Evolutionary conservation across 164 flowering plant species (phyloP).

Genomic region (Piper betle): DNA sequence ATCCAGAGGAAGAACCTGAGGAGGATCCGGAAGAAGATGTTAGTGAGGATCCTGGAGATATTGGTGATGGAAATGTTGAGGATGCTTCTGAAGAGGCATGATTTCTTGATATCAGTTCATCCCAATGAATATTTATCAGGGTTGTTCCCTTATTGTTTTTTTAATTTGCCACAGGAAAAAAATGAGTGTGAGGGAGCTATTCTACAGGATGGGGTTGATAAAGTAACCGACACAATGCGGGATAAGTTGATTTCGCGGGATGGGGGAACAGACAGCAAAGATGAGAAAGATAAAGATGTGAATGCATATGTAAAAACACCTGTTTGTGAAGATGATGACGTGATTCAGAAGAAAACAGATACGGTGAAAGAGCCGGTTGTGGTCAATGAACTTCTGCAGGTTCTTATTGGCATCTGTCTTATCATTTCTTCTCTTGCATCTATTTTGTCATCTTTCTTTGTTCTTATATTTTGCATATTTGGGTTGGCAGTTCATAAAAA

Average conservation of each 20-base stretch:
- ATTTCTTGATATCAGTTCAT: not conserved
- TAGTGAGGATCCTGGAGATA: conserved; percentile 37
- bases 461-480: too few species aligned
- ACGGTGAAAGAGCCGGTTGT: conserved; percentile 22
- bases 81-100: conserved; percentile 1
- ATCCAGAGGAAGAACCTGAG: conserved; percentile 57
- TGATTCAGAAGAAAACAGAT: conserved; percentile 20
- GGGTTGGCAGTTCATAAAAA: too few species aligned
- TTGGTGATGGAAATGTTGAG: not conserved
- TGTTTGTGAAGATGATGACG: conserved; percentile 16
- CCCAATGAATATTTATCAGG: not conserved
- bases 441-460: too few species aligned
- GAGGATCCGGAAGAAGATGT: conserved; percentile 61
- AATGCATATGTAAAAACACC: conserved; percentile 9
- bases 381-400: conserved; percentile 77
- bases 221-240: not conserved
- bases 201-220: not conserved
- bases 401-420: conserved; percentile 2
- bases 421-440: too few species aligned
- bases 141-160: not conserved
- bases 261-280: not conserved
- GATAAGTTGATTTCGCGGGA: not conserved
- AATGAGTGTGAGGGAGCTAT: not conserved
- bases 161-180: not conserved
- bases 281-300: conserved; percentile 13